These are phyloP conservation scores for Pseudozyma flocculosa DNA, from an alignment of 1,284 basidiomycete species.

Conservation along the genomic window DNA sequence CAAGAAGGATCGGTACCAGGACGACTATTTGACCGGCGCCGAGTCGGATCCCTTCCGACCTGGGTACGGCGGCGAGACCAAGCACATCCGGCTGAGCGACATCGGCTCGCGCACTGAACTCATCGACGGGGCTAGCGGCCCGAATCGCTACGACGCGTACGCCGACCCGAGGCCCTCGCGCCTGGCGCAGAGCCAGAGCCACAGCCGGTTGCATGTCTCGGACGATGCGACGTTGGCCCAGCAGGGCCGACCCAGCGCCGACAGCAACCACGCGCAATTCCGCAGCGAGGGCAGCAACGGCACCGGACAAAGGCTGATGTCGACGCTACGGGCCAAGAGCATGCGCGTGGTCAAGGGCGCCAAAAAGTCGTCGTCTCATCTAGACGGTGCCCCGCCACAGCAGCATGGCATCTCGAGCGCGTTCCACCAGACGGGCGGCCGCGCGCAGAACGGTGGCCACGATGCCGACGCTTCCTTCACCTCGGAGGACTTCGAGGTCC, in stretches of 20 bases:
- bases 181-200: not conserved
- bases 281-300: constrained; percentile 15
- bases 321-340: constrained; percentile 26
- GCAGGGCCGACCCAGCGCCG: not conserved
- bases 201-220: not conserved
- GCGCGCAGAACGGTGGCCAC: constrained; percentile 10
- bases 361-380: too few species aligned
- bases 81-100: constrained; percentile 35
- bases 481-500: constrained; percentile 45
- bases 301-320: constrained; percentile 22
- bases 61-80: constrained; percentile 38
- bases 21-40: constrained; percentile 2
- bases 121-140: not conserved
- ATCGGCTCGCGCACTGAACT: constrained; percentile 7
- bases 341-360: constrained; percentile 17
- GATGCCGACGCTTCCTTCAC: constrained; percentile 27
- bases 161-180: constrained; percentile 1
- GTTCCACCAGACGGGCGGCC: too few species aligned
- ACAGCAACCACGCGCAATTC: constrained; percentile 7
- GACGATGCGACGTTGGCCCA: too few species aligned
- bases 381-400: too few species aligned
- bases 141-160: constrained; percentile 9
- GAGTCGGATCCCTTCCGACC: constrained; percentile 37
- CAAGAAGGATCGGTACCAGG: constrained; percentile 15
- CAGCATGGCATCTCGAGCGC: too few species aligned